Conservation (phyloP, 2,329 filamentous ascomycete species). For the Hirsutella rhossiliensis region DNA sequence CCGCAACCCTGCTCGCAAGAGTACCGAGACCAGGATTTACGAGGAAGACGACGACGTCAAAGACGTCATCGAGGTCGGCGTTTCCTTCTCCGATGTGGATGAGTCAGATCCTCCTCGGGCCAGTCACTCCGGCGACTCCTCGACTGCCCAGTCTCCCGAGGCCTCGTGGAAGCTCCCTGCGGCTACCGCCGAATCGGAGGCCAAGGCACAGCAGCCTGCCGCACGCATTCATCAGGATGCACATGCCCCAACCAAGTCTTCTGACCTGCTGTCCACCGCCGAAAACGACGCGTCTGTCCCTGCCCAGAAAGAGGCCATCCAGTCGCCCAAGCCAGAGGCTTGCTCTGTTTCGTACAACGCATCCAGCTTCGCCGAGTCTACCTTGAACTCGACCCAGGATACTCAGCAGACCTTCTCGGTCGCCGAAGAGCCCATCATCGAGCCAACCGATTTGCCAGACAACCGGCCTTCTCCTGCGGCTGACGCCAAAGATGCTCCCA, state of each 20-base stretch:
- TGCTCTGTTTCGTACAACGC: not conserved
- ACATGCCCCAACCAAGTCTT: not conserved
- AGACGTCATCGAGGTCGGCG: constrained; percentile 46
- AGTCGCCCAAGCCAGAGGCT: not conserved
- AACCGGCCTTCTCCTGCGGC: not conserved
- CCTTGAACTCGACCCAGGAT: not conserved
- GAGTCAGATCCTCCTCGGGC: constrained; percentile 15
- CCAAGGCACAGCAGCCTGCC: not conserved
- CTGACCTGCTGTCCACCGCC: not conserved
- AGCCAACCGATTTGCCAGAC: not conserved
- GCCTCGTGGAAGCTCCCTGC: constrained; percentile 8
- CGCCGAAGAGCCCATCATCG: not conserved
- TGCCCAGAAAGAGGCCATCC: not conserved
- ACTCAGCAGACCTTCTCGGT: not conserved
- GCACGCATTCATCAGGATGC: not conserved
- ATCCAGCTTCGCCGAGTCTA: not conserved
- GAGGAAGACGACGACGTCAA: constrained; percentile 37
- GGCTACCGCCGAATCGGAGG: constrained; percentile 1
- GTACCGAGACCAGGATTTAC: constrained; percentile 19
- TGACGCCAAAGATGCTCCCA: not conserved
- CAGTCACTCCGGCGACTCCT: constrained; percentile 16
- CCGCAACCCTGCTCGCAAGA: constrained; percentile 28
- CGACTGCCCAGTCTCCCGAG: constrained; percentile 10
- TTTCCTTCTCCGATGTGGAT: constrained; percentile 21
- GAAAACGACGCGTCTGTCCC: not conserved